Conservation (phyloP, 352 stramenopile species). For the Phytopythium litorale region DNA sequence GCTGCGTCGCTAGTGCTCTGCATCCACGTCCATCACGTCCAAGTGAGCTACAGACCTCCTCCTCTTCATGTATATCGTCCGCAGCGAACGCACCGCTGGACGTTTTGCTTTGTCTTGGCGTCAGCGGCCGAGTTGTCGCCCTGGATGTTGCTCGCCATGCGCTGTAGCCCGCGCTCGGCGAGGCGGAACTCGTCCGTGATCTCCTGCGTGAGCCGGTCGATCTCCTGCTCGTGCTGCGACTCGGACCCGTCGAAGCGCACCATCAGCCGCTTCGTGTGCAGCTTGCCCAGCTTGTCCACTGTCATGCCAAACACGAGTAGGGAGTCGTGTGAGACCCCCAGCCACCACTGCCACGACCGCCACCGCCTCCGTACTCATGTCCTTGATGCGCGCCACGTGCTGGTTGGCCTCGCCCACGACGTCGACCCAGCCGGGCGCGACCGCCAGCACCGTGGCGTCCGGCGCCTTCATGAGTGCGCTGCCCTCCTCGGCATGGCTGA, state of each 20-base stretch:
- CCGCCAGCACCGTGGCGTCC: constrained; percentile 27
- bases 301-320: neutral
- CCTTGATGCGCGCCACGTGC: constrained; percentile 76
- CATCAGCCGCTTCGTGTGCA: constrained; percentile 85
- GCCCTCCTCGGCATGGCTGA: constrained; percentile 58
- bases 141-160: constrained; percentile 59
- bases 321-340: neutral
- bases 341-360: neutral
- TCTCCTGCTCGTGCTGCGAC: constrained; percentile 83
- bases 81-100: constrained; percentile 45
- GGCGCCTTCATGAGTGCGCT: constrained; percentile 61
- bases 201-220: constrained; percentile 71
- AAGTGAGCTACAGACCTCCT: too few species aligned
- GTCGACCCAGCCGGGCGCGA: constrained; percentile 73
- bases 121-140: constrained; percentile 73
- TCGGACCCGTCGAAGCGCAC: constrained; percentile 85
- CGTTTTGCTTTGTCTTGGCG: constrained; percentile 83
- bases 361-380: constrained; percentile 55
- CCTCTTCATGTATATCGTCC: neutral
- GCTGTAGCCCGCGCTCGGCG: constrained; percentile 67
- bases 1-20: constrained; percentile 92
- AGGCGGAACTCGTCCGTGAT: constrained; percentile 84
- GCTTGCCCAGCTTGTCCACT: constrained; percentile 84
- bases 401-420: constrained; percentile 78
- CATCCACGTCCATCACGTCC: too few species aligned